phyloP scores from a whole-genome alignment of 345 rosid genomes.

The Odontarrhena argentea region DNA sequence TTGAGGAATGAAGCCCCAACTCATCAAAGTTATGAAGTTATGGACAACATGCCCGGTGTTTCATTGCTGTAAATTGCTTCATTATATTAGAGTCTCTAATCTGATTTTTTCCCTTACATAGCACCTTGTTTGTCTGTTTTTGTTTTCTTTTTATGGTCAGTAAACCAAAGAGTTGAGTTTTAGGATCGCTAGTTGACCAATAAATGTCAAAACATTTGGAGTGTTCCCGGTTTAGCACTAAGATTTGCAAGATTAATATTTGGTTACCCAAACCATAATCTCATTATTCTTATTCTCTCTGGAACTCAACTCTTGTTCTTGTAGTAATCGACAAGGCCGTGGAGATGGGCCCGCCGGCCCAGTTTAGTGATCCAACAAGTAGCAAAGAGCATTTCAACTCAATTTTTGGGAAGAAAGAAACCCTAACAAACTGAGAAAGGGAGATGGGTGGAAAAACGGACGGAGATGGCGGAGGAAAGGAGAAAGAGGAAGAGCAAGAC shows the following conservation, averaged over 20 bases:
- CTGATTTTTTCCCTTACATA: background rate
- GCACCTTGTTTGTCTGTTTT: background rate
- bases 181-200: conserved; percentile 34
- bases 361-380: background rate
- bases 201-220: conserved; percentile 23
- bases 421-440: conserved; percentile 25
- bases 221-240: background rate
- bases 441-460: conserved; percentile 41
- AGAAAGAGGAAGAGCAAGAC: conserved; percentile 76
- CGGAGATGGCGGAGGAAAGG: conserved; percentile 40
- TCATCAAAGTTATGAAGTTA: conserved; percentile 23
- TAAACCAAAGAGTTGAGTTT: conserved; percentile 7
- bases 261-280: no score
- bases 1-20: conserved; percentile 23
- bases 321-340: conserved; percentile 13
- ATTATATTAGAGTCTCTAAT: conserved; percentile 18
- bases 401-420: conserved; percentile 21
- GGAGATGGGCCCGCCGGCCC: conserved; percentile 9
- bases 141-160: background rate
- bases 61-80: conserved; percentile 28
- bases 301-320: no score
- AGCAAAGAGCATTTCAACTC: background rate
- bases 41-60: conserved; percentile 6
- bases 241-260: no score
- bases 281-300: no score